Percentiles rank a stretch among this genome's conserved stretches.
These are phyloP conservation scores for Hericium coralloides DNA, from an alignment of 768 basidiomycete species.

Conservation along the genomic window DNA sequence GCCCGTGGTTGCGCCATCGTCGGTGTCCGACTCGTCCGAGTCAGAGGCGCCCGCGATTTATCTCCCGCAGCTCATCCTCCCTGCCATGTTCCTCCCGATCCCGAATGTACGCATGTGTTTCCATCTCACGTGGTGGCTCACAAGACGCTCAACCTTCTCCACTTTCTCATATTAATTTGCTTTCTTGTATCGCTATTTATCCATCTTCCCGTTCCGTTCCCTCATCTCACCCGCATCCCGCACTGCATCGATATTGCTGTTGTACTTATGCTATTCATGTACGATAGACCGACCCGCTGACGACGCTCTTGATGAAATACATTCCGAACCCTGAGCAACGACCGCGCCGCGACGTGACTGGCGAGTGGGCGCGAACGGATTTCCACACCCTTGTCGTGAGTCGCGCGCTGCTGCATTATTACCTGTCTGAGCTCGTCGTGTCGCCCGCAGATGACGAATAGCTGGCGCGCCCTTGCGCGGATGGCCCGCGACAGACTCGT, in stretches of 20 bases:
- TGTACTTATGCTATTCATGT: slow-evolving; percentile 11
- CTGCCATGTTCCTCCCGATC: slow-evolving; percentile 82
- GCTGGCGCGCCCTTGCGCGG: slow-evolving; percentile 76
- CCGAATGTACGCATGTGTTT: slow-evolving; percentile 73
- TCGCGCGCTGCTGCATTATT: slow-evolving; percentile 10
- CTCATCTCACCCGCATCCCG: neutral
- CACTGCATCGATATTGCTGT: slow-evolving; percentile 1
- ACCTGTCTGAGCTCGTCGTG: neutral
- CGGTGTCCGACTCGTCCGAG: slow-evolving; percentile 35
- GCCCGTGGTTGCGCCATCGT: slow-evolving; percentile 40
- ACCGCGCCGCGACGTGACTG: slow-evolving; percentile 62
- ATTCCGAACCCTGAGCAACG: slow-evolving; percentile 68
- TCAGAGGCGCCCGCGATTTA: slow-evolving; percentile 49
- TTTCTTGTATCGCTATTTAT: neutral
- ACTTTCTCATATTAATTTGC: slow-evolving; percentile 17
- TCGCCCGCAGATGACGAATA: slow-evolving; percentile 68
- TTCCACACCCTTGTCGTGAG: slow-evolving; percentile 76
- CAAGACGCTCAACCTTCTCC: slow-evolving; percentile 28
- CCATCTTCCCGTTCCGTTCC: neutral
- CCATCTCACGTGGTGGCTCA: slow-evolving; percentile 56
- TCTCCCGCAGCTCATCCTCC: slow-evolving; percentile 58
- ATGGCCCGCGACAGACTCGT: slow-evolving; percentile 80
- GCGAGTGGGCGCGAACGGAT: slow-evolving; percentile 66
- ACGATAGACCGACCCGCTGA: slow-evolving; percentile 71
- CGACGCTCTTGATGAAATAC: slow-evolving; percentile 76